These are phyloP conservation scores for Phalaenopsis equestris DNA, from an alignment of 106 monocot species.

Conservation along the genomic window DNA sequence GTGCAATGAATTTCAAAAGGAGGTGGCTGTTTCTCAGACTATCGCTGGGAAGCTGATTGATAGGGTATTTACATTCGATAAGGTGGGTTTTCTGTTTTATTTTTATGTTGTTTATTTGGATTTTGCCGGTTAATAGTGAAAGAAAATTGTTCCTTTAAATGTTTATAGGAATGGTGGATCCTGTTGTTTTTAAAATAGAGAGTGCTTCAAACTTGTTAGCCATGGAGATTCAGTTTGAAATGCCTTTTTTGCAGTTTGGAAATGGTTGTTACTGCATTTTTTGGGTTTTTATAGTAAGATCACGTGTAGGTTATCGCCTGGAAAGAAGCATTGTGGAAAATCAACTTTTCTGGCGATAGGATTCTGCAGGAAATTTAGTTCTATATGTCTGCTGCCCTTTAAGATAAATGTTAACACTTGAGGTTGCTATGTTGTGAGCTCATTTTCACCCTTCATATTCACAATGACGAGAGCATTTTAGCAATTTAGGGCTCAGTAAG, in stretches of 20 bases:
- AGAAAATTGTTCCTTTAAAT: background rate
- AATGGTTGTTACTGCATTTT: background rate
- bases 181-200: background rate
- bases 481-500: too few relatives aligned
- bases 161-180: background rate
- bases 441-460: background rate
- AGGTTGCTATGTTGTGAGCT: background rate
- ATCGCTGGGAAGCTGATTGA: constrained; percentile 93
- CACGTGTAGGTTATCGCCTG: background rate
- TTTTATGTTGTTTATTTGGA: background rate
- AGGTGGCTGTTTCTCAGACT: constrained; percentile 72
- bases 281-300: background rate
- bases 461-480: background rate
- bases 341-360: background rate
- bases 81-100: constrained; percentile 30
- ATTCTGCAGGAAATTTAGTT: background rate
- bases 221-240: background rate
- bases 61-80: constrained; percentile 90
- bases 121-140: background rate
- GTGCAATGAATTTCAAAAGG: constrained; percentile 85
- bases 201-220: background rate
- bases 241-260: background rate
- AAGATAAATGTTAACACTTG: background rate
- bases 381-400: background rate
- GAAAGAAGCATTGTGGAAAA: background rate